These are phyloP conservation scores for Reticulascus tulasneorum DNA, from an alignment of 2,329 filamentous ascomycete species.

Conservation along the genomic window DNA sequence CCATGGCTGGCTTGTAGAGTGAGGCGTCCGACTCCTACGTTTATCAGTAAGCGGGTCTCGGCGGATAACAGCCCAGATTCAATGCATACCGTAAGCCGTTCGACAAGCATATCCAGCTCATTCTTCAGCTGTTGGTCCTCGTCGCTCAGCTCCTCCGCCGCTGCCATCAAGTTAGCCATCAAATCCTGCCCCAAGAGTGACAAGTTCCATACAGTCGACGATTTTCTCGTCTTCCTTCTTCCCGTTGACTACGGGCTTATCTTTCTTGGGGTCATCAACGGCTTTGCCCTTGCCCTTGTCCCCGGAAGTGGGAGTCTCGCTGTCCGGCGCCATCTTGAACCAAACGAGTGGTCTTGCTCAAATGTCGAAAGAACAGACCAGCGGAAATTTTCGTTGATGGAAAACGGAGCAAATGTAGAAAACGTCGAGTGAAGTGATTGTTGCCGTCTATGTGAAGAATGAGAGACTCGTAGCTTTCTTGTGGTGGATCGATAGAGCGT, in stretches of 20 bases:
- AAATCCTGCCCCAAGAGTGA: slow-evolving; percentile 12
- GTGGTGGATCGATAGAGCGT: slow-evolving; percentile 18
- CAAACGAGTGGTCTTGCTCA: too few species aligned
- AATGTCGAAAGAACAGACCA: too few species aligned
- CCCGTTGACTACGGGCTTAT: slow-evolving; percentile 65
- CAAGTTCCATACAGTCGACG: slow-evolving; percentile 28
- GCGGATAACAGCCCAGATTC: background rate
- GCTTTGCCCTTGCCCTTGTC: slow-evolving; percentile 98
- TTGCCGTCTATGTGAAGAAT: too few species aligned
- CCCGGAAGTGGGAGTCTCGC: slow-evolving; percentile 75
- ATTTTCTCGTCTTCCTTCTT: slow-evolving; percentile 72
- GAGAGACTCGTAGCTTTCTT: too few species aligned
- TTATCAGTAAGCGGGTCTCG: background rate
- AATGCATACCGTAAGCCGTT: slow-evolving; percentile 74
- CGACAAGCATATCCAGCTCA: slow-evolving; percentile 96
- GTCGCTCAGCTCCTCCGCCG: slow-evolving; percentile 85
- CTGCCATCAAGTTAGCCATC: slow-evolving; percentile 30
- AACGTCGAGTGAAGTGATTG: background rate
- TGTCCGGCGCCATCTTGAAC: slow-evolving; percentile 84
- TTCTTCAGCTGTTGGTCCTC: slow-evolving; percentile 98
- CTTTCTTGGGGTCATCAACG: slow-evolving; percentile 65
- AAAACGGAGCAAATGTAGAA: background rate
- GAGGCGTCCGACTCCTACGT: slow-evolving; percentile 75
- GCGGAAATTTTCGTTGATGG: background rate
- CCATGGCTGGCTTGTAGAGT: slow-evolving; percentile 87